phyloP scores from a whole-genome alignment of 352 stramenopile species.

The Pythium plurisporium region DNA sequence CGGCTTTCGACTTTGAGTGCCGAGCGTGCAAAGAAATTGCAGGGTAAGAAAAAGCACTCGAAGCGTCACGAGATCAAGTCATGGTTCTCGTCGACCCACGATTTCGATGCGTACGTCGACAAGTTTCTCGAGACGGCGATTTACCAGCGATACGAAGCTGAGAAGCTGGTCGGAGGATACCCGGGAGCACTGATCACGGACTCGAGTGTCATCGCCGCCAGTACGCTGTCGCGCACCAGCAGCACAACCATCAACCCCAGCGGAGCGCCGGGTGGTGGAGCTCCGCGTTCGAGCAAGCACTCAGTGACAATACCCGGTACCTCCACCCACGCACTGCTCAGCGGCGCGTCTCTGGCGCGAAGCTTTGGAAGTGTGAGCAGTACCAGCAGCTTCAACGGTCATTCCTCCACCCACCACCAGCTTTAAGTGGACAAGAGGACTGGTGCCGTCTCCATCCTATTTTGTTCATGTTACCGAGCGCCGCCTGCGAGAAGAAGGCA shows the following conservation, averaged over 20 bases:
- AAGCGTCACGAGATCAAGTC: constrained; percentile 81
- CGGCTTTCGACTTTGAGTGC: constrained; percentile 46
- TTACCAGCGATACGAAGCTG: constrained; percentile 34
- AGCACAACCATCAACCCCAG: constrained; percentile 9
- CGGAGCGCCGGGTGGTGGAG: neutral
- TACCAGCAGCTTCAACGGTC: constrained; percentile 34
- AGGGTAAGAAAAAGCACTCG: constrained; percentile 50
- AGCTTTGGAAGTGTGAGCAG: constrained; percentile 65
- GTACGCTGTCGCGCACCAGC: constrained; percentile 16
- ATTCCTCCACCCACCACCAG: constrained; percentile 20
- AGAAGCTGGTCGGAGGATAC: no score
- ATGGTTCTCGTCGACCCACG: constrained; percentile 81
- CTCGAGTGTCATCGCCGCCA: neutral
- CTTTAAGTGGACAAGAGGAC: constrained; percentile 15
- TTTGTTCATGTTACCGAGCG: neutral
- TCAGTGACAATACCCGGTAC: constrained; percentile 18
- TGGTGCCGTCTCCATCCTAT: no score
- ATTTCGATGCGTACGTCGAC: constrained; percentile 78
- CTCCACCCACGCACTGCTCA: constrained; percentile 30
- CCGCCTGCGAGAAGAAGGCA: neutral
- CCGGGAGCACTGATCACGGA: no score
- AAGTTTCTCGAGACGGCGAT: constrained; percentile 56
- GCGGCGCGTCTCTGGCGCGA: constrained; percentile 15
- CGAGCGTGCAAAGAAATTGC: constrained; percentile 57
- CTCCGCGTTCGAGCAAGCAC: constrained; percentile 14